Conservation (phyloP, 2,329 filamentous ascomycete species). For the Trichoderma afroharzianum region DNA sequence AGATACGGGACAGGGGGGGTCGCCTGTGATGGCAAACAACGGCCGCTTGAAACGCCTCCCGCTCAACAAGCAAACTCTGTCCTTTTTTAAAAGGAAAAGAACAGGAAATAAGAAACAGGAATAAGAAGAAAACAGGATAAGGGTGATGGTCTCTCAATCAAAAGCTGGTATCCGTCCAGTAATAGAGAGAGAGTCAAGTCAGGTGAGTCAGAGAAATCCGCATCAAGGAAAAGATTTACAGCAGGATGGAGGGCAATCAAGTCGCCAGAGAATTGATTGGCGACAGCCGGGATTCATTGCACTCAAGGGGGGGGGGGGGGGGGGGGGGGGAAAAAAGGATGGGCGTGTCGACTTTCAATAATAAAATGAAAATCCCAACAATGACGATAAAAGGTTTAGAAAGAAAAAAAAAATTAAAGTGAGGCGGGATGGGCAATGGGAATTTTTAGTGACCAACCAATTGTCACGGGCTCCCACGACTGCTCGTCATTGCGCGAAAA, state of each 20-base stretch:
- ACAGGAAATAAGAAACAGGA: neutral
- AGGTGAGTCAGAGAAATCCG: constrained; percentile 6
- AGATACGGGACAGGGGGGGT: neutral
- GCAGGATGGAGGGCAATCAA: neutral
- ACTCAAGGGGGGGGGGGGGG: no score
- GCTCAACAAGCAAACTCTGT: neutral
- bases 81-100: neutral
- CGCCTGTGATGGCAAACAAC: neutral
- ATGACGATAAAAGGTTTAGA: neutral
- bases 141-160: neutral
- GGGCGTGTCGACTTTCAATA: no score
- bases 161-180: neutral
- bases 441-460: constrained; percentile 13
- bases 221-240: constrained; percentile 8
- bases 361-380: neutral
- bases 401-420: neutral
- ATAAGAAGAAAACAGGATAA: neutral
- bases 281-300: neutral
- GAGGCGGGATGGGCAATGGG: neutral
- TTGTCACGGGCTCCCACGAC: constrained; percentile 12
- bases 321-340: no score
- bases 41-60: neutral
- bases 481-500: constrained; percentile 13
- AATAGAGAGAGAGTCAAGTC: neutral
- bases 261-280: neutral